Percentiles rank a stretch among this genome's conserved stretches.
Conservation (phyloP, 257 asterid genomes). For the Nicotiana benthamiana region DNA sequence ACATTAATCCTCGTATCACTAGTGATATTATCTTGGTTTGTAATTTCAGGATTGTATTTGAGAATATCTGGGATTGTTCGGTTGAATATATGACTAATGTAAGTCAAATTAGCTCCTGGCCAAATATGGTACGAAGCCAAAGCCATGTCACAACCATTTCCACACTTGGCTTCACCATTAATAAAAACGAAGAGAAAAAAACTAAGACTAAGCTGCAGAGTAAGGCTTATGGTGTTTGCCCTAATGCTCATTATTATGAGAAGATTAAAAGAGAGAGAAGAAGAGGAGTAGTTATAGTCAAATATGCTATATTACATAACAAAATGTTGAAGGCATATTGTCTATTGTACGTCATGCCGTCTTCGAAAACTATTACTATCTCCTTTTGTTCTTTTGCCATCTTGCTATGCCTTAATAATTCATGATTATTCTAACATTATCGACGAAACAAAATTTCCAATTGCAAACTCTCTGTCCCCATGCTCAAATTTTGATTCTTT, state of each 20-base stretch:
- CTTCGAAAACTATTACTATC: not conserved
- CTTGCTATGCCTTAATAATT: slow-evolving; percentile 1
- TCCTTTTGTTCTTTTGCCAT: not conserved
- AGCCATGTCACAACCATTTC: slow-evolving; percentile 52
- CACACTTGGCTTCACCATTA: slow-evolving; percentile 43
- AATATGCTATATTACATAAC: slow-evolving; percentile 18
- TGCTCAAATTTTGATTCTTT: not conserved
- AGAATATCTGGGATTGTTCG: slow-evolving; percentile 32
- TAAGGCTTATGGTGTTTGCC: slow-evolving; percentile 5
- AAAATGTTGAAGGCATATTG: slow-evolving; percentile 8
- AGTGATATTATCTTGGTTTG: slow-evolving; percentile 25
- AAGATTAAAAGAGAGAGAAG: not conserved
- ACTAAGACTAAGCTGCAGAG: not conserved
- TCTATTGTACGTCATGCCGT: slow-evolving; percentile 24
- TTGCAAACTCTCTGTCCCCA: not conserved
- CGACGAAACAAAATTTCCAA: not conserved
- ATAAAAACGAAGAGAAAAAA: slow-evolving; percentile 12
- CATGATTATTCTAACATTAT: not conserved
- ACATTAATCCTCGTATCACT: slow-evolving; percentile 40
- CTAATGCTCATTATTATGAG: slow-evolving; percentile 19
- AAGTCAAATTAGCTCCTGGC: slow-evolving; percentile 57
- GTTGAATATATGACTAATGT: slow-evolving; percentile 42
- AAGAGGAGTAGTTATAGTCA: slow-evolving; percentile 12
- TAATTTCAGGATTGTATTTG: slow-evolving; percentile 30
- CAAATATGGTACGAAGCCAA: slow-evolving; percentile 59